These are phyloP conservation scores for Alternaria infectoria DNA, from an alignment of 2,329 filamentous ascomycete genomes.

Conservation along the genomic window DNA sequence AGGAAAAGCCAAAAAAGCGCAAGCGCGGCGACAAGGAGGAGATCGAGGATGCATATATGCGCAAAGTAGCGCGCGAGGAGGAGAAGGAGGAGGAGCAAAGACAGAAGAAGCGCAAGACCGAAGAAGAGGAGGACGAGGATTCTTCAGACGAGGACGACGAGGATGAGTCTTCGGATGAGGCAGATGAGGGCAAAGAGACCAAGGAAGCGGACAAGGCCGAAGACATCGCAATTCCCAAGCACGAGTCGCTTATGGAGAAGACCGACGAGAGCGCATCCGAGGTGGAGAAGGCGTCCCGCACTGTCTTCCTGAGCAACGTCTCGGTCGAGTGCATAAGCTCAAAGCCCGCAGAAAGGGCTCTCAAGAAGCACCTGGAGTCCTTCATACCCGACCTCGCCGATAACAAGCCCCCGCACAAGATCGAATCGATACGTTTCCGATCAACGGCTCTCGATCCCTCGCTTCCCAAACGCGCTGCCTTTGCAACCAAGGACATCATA, in stretches of 20 bases:
- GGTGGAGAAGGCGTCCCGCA: conserved; percentile 84
- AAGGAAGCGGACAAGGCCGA: conserved; percentile 52
- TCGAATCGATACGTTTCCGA: conserved; percentile 92
- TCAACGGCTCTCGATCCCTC: conserved; percentile 84
- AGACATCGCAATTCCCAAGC: conserved; percentile 55
- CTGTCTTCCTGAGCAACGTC: conserved; percentile 92
- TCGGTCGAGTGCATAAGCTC: conserved; percentile 81
- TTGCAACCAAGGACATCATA: conserved; percentile 88
- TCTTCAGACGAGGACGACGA: conserved; percentile 18
- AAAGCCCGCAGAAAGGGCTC: conserved; percentile 78
- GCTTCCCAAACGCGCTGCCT: conserved; percentile 93
- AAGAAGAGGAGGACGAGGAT: conserved; percentile 28
- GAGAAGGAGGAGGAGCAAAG: conserved; percentile 48
- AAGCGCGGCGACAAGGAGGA: conserved; percentile 67
- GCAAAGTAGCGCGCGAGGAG: conserved; percentile 63
- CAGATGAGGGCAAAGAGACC: conserved; percentile 42
- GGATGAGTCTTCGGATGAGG: conserved; percentile 23
- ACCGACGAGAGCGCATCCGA: conserved; percentile 59
- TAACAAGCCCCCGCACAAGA: conserved; percentile 65
- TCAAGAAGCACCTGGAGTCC: conserved; percentile 79
- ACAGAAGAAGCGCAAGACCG: conserved; percentile 46
- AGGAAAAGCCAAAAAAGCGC: conserved; percentile 46
- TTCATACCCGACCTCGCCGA: conserved; percentile 64
- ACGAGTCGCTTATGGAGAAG: conserved; percentile 56
- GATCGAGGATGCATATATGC: conserved; percentile 73